Percentiles rank a stretch among this genome's conserved stretches.
Evolutionary conservation across 148 eudicot species (phyloP).

Genomic region (Oxyria digyna): DNA sequence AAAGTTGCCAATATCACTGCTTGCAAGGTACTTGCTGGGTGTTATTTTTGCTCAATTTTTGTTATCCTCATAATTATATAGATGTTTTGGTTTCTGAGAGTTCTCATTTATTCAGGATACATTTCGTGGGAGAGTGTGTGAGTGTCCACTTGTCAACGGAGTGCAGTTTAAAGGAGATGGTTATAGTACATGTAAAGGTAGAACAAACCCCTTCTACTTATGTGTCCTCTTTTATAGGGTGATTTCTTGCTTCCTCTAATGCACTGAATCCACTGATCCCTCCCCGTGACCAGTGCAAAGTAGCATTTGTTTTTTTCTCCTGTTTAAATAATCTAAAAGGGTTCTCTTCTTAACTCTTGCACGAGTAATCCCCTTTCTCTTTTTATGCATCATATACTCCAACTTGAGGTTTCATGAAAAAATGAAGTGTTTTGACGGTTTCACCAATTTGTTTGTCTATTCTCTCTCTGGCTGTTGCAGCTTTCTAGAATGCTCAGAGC

Average conservation of each 20-base stretch:
- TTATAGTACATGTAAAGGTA: conserved; percentile 75
- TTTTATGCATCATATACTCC: neutral
- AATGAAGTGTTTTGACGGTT: neutral
- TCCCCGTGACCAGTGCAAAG: neutral
- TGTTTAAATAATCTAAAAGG: neutral
- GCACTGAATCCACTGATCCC: neutral
- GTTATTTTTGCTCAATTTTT: neutral
- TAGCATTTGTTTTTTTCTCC: neutral
- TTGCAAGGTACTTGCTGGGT: conserved; percentile 52
- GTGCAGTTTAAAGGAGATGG: conserved; percentile 95
- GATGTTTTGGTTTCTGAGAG: neutral
- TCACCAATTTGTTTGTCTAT: neutral
- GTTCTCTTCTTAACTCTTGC: neutral
- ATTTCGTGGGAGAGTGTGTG: conserved; percentile 97
- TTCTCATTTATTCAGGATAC: conserved; percentile 45
- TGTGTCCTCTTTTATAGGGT: neutral
- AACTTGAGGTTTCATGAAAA: neutral
- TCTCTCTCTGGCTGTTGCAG: neutral
- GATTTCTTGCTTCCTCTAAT: neutral
- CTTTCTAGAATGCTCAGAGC: too few species aligned
- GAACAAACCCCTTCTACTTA: conserved; percentile 3
- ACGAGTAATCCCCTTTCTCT: neutral
- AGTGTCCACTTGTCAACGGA: conserved; percentile 89
- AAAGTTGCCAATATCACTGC: conserved; percentile 73
- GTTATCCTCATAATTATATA: neutral